phyloP scores from a whole-genome alignment of 164 flowering plant genomes.

The Piper longum region DNA sequence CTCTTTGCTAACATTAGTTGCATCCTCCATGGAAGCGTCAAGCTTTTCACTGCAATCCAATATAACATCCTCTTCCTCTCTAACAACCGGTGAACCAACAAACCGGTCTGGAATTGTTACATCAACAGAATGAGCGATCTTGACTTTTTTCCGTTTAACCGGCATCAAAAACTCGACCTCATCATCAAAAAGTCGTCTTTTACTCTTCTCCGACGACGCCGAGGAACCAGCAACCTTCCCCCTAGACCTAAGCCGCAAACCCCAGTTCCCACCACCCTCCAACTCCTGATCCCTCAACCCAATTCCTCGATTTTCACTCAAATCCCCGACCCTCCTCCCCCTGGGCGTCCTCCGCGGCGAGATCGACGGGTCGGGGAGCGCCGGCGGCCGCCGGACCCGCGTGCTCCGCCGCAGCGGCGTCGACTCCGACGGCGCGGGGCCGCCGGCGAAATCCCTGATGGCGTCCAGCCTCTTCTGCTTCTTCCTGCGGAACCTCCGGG shows the following conservation, averaged over 20 bases:
- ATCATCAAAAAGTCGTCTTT: slow-evolving; percentile 43
- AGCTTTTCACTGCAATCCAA: neutral
- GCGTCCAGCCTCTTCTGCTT: slow-evolving; percentile 77
- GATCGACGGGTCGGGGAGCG: slow-evolving; percentile 53
- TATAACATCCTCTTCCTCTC: neutral
- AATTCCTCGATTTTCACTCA: slow-evolving; percentile 4
- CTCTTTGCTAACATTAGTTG: neutral
- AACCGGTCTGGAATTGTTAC: neutral
- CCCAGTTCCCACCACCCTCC: slow-evolving; percentile 33
- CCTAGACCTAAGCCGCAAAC: slow-evolving; percentile 61
- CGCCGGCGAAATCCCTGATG: slow-evolving; percentile 38
- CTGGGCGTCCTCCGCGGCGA: slow-evolving; percentile 34
- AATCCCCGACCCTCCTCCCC: slow-evolving; percentile 13
- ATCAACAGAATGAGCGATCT: neutral
- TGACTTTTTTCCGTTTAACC: neutral
- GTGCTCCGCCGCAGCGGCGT: slow-evolving; percentile 51
- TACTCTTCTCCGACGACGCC: slow-evolving; percentile 23
- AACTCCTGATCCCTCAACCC: slow-evolving; percentile 12
- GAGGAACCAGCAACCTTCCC: slow-evolving; percentile 10
- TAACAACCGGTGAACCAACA: neutral
- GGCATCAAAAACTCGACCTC: slow-evolving; percentile 7
- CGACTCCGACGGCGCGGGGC: slow-evolving; percentile 14
- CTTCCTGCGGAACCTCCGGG: slow-evolving; percentile 24
- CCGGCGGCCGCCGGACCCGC: slow-evolving; percentile 50
- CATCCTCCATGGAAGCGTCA: neutral